Conservation (phyloP, 2,329 filamentous ascomycete species). For the Aspergillus eucalypticola region DNA sequence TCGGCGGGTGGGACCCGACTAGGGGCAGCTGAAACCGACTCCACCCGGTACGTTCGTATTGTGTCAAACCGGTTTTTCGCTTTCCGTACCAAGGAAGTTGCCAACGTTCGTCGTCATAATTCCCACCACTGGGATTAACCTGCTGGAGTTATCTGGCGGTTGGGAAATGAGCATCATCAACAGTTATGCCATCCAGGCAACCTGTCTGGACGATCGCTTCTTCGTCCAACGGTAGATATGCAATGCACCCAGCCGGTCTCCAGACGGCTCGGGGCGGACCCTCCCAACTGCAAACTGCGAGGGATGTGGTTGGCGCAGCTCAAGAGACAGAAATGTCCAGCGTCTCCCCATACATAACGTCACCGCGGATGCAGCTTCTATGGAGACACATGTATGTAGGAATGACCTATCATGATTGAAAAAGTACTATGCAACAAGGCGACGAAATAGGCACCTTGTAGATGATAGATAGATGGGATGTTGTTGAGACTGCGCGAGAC, state of each 20-base stretch:
- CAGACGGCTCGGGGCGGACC: slow-evolving; percentile 16
- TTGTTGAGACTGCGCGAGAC: not conserved
- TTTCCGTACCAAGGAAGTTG: not conserved
- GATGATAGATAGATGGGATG: not conserved
- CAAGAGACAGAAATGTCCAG: not conserved
- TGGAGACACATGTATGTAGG: not conserved
- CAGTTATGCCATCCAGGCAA: not conserved
- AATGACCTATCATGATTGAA: not conserved
- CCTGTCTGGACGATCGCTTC: not conserved
- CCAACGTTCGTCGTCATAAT: not conserved
- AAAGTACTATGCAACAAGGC: not conserved
- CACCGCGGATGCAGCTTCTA: slow-evolving; percentile 6
- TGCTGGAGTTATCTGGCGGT: not conserved
- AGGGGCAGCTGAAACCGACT: slow-evolving; percentile 3
- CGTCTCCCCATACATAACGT: slow-evolving; percentile 2
- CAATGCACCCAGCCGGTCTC: not conserved
- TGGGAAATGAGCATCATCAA: not conserved
- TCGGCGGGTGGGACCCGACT: not conserved
- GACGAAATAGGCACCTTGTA: not conserved
- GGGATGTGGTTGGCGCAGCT: not conserved
- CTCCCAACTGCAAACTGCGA: slow-evolving; percentile 5
- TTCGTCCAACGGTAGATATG: not conserved
- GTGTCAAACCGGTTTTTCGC: not conserved
- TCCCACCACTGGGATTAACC: too few relatives aligned
- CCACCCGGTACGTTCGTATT: not conserved